Evolutionary conservation across 805 yeast genomes (phyloP), one percentile per base, ranked within the genome.

Genomic region (Sungouiozyma intestinalis): DNA sequence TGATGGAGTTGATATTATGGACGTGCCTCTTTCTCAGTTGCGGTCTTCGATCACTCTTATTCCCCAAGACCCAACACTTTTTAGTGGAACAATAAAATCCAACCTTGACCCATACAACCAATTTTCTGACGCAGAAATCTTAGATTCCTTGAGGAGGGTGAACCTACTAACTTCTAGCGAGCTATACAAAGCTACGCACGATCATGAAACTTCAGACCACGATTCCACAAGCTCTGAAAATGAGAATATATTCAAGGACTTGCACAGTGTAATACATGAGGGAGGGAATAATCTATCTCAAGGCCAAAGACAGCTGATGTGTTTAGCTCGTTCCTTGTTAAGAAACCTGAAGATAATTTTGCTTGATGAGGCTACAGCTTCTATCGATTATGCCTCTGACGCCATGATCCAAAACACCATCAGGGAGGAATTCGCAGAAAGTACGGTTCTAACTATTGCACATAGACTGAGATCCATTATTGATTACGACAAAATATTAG

Each of bases 11-110:
- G 85, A 81, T 56, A 80, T 81, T 48, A 71, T 81, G 9, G 63
- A 71, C 41, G 76, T 81, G 50, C 86, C 86, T 3, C 72, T 81
- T 55, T 71, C 69, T 40, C 71, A 71, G 45, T 71, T 81, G 52
- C 77, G 90, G 63, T 75, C 73, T 55, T 84, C 84, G 8, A 72
- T 81, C 45, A 80, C 87, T 3, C 81, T 81, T 50, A 81, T 81
- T 55, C 90, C 90, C 3, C 90, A 81, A 64, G 90, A 81, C 55
- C 87, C 90, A 19, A 80, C 86, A 0, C 66, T 81, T 55, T 81
- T 81, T 62, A 67, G 81, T 1, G 90, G 90, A 53, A 80, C 86
- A 2, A 70, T 81, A 44, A 74, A 77, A 58, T 66, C 78, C 31
- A 81, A 81, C 55, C 69, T 81, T 60, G 90, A 81, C 63, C 81